phyloP scores from a whole-genome alignment of 2,329 filamentous ascomycete genomes.

The Myriosclerotinia duriaeana region DNA sequence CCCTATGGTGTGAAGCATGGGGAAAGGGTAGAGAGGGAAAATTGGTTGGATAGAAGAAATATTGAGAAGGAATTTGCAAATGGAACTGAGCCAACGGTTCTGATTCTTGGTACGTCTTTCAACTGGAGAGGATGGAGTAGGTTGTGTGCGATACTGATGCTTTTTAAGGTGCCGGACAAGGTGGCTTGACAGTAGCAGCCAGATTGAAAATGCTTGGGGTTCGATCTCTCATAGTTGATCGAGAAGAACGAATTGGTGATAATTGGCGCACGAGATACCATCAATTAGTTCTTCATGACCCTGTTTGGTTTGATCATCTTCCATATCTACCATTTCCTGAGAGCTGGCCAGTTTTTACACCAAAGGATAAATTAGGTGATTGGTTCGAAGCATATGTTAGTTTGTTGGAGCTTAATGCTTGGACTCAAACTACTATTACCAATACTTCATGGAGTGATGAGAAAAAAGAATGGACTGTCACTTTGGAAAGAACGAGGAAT shows the following conservation, averaged over 20 bases:
- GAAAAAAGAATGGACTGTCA: slow-evolving; percentile 55
- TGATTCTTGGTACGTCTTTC: slow-evolving; percentile 56
- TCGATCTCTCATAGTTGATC: slow-evolving; percentile 56
- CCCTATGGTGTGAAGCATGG: slow-evolving; percentile 59
- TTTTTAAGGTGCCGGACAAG: slow-evolving; percentile 57
- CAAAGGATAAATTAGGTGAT: slow-evolving; percentile 69
- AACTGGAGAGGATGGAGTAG: neutral
- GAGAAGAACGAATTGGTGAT: slow-evolving; percentile 58
- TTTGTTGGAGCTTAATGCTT: slow-evolving; percentile 65
- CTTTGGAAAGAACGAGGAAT: slow-evolving; percentile 45
- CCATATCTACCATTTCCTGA: slow-evolving; percentile 64
- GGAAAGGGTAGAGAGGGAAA: slow-evolving; percentile 51
- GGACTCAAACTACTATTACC: slow-evolving; percentile 54
- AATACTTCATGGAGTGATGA: slow-evolving; percentile 48
- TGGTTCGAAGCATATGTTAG: slow-evolving; percentile 66
- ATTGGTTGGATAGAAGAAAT: slow-evolving; percentile 58
- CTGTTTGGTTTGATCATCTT: slow-evolving; percentile 58
- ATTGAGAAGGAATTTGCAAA: slow-evolving; percentile 49
- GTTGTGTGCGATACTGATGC: slow-evolving; percentile 49
- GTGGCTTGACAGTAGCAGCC: slow-evolving; percentile 57
- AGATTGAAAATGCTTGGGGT: slow-evolving; percentile 60
- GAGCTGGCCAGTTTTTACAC: slow-evolving; percentile 67
- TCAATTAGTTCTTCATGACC: slow-evolving; percentile 67
- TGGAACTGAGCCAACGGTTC: slow-evolving; percentile 49
- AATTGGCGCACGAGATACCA: slow-evolving; percentile 64